Evolutionary conservation across 2,329 filamentous ascomycete species (phyloP).

Genomic region (Penicillium sp.): DNA sequence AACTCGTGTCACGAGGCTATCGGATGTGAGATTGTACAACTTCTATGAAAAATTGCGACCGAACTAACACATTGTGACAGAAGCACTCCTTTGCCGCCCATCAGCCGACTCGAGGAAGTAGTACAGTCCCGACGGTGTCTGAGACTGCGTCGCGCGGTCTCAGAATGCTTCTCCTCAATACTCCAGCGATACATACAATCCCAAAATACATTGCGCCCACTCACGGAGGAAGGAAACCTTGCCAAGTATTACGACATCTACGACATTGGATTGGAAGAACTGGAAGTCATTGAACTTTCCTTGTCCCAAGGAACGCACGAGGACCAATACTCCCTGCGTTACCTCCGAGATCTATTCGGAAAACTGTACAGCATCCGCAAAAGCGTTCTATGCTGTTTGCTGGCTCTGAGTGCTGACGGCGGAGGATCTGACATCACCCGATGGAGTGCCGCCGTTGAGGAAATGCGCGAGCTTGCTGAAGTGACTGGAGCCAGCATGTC

Average conservation of each 20-base stretch:
- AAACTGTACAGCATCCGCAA: conserved; percentile 80
- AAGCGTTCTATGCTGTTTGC: conserved; percentile 81
- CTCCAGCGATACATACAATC: conserved; percentile 73
- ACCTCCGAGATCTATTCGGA: conserved; percentile 78
- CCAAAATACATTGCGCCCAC: conserved; percentile 66
- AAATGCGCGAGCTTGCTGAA: conserved; percentile 66
- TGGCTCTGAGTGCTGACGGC: conserved; percentile 82
- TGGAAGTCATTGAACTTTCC: conserved; percentile 67
- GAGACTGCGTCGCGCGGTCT: conserved; percentile 75
- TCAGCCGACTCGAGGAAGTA: conserved; percentile 84
- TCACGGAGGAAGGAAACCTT: conserved; percentile 78
- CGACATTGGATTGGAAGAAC: conserved; percentile 73
- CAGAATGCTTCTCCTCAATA: conserved; percentile 67
- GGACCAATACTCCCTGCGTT: conserved; percentile 74
- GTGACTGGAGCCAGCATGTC: conserved; percentile 65
- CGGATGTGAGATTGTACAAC: conserved; percentile 62
- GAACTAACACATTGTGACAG: conserved; percentile 49
- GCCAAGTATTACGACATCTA: conserved; percentile 93
- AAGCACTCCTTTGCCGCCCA: conserved; percentile 86
- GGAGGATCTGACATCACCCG: conserved; percentile 73
- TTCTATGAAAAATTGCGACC: background rate
- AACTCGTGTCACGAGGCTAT: conserved; percentile 88
- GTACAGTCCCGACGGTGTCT: conserved; percentile 77
- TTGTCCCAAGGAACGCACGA: conserved; percentile 70
- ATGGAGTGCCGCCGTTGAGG: conserved; percentile 77